These are phyloP conservation scores for Teratosphaeriaceae sp. DNA, from an alignment of 2,329 filamentous ascomycete species.

Conservation along the genomic window DNA sequence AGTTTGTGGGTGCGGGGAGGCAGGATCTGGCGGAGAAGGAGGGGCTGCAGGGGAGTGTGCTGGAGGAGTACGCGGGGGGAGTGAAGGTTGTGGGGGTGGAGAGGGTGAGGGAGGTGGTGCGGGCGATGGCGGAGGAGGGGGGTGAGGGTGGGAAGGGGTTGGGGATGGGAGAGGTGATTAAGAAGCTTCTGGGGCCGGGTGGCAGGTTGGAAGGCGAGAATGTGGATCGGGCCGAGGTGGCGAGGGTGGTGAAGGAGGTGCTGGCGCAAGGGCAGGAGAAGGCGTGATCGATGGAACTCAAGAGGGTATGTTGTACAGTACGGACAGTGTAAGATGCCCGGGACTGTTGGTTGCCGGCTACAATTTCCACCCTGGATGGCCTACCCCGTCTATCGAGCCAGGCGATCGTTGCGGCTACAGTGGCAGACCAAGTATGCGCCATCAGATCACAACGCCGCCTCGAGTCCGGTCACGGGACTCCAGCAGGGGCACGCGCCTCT, in stretches of 20 bases:
- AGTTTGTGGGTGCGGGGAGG: constrained; percentile 59
- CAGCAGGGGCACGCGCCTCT: too few species aligned
- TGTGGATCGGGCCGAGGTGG: constrained; percentile 56
- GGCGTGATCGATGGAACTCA: not conserved
- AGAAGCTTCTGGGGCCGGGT: constrained; percentile 46
- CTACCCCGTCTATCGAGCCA: too few species aligned
- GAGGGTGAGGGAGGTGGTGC: constrained; percentile 51
- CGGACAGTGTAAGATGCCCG: not conserved
- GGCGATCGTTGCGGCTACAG: too few species aligned
- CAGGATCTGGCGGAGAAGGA: constrained; percentile 67
- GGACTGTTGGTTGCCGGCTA: not conserved
- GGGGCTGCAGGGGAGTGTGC: constrained; percentile 55
- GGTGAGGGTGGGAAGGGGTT: constrained; percentile 41
- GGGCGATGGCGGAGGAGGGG: constrained; percentile 46
- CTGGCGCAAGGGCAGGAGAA: constrained; percentile 14
- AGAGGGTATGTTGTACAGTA: not conserved
- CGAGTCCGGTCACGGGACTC: too few species aligned
- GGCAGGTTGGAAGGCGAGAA: constrained; percentile 56
- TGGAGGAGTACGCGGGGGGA: constrained; percentile 58
- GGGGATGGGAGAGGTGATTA: constrained; percentile 57
- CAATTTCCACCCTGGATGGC: too few species aligned
- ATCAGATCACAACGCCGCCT: too few species aligned
- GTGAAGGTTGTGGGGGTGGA: constrained; percentile 53
- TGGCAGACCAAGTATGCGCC: too few species aligned
- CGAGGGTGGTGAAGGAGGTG: constrained; percentile 50